Conservation (phyloP, 371 early-diverging fungal genomes). For the Mucor racemosus region DNA sequence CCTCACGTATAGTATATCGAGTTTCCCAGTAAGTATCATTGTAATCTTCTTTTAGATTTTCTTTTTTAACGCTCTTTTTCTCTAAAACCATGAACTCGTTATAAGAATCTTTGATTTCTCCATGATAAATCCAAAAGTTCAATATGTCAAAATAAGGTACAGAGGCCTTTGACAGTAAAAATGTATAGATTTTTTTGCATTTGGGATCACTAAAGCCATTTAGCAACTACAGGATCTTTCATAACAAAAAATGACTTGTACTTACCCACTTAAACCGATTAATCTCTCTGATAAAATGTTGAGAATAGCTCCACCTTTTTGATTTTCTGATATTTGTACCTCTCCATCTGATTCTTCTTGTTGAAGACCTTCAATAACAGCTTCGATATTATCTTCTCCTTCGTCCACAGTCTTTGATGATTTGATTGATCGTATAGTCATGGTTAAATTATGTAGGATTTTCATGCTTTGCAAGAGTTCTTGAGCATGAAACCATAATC, state of each 20-base stretch:
- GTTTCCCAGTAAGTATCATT: constrained; percentile 88
- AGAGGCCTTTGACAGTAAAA: constrained; percentile 75
- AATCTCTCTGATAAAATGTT: constrained; percentile 67
- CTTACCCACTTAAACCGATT: constrained; percentile 68
- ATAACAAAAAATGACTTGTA: constrained; percentile 12
- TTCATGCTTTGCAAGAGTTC: constrained; percentile 77
- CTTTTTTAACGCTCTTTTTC: constrained; percentile 62
- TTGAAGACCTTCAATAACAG: constrained; percentile 55
- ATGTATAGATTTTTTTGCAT: constrained; percentile 76
- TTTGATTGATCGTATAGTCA: constrained; percentile 43
- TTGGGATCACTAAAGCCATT: constrained; percentile 69
- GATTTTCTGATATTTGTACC: constrained; percentile 47
- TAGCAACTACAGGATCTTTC: constrained; percentile 30
- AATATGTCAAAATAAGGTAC: constrained; percentile 85
- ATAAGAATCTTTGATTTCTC: constrained; percentile 83
- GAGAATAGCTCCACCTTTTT: constrained; percentile 69
- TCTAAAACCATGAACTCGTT: constrained; percentile 91
- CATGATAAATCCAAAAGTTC: constrained; percentile 86
- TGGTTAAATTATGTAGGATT: constrained; percentile 66
- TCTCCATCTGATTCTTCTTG: constrained; percentile 38
- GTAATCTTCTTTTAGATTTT: constrained; percentile 70
- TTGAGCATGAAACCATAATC: constrained; percentile 86
- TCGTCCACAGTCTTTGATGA: neutral
- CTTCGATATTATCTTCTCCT: constrained; percentile 51
- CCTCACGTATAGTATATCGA: constrained; percentile 73